These are phyloP conservation scores for Narthecium ossifragum DNA, from an alignment of 106 monocot species.

Conservation along the genomic window DNA sequence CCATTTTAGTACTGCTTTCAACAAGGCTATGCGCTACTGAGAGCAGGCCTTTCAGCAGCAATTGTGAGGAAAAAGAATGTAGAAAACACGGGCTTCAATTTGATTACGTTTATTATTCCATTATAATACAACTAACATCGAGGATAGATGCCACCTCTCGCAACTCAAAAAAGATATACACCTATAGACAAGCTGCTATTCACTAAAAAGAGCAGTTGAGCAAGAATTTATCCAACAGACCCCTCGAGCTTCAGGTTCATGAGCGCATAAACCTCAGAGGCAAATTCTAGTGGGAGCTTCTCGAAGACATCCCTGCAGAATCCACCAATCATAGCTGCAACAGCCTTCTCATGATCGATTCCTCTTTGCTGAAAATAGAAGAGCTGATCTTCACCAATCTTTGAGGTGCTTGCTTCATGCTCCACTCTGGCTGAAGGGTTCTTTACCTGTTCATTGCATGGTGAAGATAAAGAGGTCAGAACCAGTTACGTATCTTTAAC, in stretches of 20 bases:
- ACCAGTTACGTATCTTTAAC: too few relatives aligned
- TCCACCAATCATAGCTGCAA: constrained; percentile 70
- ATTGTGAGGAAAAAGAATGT: too few relatives aligned
- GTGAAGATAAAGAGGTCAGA: not conserved
- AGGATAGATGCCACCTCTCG: too few relatives aligned
- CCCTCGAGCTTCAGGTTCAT: constrained; percentile 79
- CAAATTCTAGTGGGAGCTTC: constrained; percentile 68
- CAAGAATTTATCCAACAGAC: constrained; percentile 41
- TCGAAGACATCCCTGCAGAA: constrained; percentile 84
- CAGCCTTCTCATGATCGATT: constrained; percentile 70
- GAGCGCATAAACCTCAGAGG: constrained; percentile 60
- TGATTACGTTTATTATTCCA: too few relatives aligned
- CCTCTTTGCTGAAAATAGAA: constrained; percentile 48
- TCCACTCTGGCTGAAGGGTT: constrained; percentile 47
- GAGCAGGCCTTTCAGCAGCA: too few relatives aligned
- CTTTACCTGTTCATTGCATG: constrained; percentile 37
- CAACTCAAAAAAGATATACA: too few relatives aligned
- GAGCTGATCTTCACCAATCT: constrained; percentile 44
- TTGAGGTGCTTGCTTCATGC: constrained; percentile 45
- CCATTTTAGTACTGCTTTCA: too few relatives aligned
- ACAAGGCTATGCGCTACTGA: too few relatives aligned
- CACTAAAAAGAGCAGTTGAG: too few relatives aligned
- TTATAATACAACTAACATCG: too few relatives aligned
- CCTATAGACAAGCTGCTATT: too few relatives aligned
- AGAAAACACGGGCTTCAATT: too few relatives aligned